Conservation (phyloP, 371 early-diverging fungal species). For the Apophysomyces sp. region DNA sequence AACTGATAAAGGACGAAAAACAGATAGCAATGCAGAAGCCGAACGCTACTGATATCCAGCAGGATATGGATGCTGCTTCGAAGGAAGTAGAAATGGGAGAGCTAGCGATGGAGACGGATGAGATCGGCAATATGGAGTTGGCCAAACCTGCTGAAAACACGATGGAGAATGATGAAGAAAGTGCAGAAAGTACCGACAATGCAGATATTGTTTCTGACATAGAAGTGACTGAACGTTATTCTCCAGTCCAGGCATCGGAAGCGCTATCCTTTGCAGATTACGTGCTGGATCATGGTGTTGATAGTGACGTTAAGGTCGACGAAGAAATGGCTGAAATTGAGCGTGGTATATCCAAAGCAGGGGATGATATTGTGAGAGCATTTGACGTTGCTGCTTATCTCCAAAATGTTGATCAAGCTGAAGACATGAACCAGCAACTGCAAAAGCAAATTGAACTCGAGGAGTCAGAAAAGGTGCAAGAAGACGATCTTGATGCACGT, state of each 20-base stretch:
- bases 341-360: slow-evolving; percentile 16
- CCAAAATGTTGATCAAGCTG: slow-evolving; percentile 4
- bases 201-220: background rate
- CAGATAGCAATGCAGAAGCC: background rate
- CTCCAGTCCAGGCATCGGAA: background rate
- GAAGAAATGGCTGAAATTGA: slow-evolving; percentile 8
- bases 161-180: background rate
- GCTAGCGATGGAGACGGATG: background rate
- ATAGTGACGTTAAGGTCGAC: slow-evolving; percentile 1
- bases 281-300: slow-evolving; percentile 7
- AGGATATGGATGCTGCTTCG: background rate
- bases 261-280: slow-evolving; percentile 14
- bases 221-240: background rate
- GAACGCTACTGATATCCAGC: background rate
- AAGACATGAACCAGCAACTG: background rate
- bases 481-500: slow-evolving; percentile 5
- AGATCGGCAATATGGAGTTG: background rate
- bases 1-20: background rate
- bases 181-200: background rate
- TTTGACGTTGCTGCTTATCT: slow-evolving; percentile 21
- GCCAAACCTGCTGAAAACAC: background rate
- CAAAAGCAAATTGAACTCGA: slow-evolving; percentile 1
- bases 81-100: background rate
- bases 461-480: slow-evolving; percentile 22
- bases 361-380: slow-evolving; percentile 27